Evolutionary conservation across 192 early-diverging fungal species (phyloP).

Genomic region (Phlyctochytrium planicorne): DNA sequence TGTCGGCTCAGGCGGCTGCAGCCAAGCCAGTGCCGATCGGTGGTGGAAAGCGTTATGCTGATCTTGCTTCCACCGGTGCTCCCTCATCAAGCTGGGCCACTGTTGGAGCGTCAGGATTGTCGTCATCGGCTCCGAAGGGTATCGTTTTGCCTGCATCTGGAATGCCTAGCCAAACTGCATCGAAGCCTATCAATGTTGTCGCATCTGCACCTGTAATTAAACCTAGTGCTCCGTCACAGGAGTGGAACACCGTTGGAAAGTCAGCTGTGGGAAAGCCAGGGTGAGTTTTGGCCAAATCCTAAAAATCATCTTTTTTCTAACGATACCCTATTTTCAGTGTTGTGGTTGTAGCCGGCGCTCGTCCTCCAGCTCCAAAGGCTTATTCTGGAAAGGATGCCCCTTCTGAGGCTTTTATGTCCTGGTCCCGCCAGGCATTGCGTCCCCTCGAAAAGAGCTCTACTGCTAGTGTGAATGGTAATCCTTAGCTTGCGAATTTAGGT

Average conservation of each 20-base stretch:
- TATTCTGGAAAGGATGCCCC: slow-evolving; percentile 15
- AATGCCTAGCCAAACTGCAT: neutral
- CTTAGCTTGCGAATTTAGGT: too few species aligned
- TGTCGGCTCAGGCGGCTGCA: neutral
- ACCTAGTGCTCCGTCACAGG: slow-evolving; percentile 6
- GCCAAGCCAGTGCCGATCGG: neutral
- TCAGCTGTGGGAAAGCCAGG: too few species aligned
- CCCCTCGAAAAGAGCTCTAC: slow-evolving; percentile 37
- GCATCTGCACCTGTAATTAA: slow-evolving; percentile 32
- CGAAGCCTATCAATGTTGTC: slow-evolving; percentile 27
- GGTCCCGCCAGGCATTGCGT: slow-evolving; percentile 42
- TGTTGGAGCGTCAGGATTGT: neutral
- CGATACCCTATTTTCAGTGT: too few species aligned
- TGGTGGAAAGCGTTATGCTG: slow-evolving; percentile 47
- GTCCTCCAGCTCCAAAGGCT: slow-evolving; percentile 14
- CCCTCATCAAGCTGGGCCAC: neutral
- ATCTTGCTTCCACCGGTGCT: slow-evolving; percentile 17
- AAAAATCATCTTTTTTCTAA: too few species aligned
- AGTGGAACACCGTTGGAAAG: too few species aligned
- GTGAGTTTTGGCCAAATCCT: too few species aligned
- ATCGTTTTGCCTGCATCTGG: neutral
- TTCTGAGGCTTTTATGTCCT: slow-evolving; percentile 34
- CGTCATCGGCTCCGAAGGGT: neutral
- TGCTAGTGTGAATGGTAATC: slow-evolving; percentile 42
- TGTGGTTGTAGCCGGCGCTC: slow-evolving; percentile 2